A percentile compares a stretch with the other conserved stretches of the same genome.
Conservation (phyloP, 352 stramenopile species). For the Pythium dissimile region DNA sequence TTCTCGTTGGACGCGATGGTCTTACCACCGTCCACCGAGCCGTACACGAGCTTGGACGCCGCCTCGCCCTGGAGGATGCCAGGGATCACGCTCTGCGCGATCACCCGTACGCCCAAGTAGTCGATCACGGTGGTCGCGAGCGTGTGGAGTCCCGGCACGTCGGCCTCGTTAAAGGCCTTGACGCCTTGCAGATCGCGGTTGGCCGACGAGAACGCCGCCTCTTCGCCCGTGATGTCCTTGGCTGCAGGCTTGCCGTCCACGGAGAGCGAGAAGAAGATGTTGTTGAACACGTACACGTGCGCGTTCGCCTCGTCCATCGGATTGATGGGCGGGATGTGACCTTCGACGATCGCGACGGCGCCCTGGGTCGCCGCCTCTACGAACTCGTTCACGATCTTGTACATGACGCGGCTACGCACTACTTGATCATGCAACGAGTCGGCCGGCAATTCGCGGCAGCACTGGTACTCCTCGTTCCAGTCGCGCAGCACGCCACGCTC, state of each 20-base stretch:
- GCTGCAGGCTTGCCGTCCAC: conserved; percentile 68
- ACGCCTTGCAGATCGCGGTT: conserved; percentile 90
- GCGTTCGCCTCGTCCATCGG: conserved; percentile 91
- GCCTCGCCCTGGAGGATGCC: conserved; percentile 95
- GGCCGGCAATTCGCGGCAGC: conserved; percentile 78
- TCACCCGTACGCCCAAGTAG: conserved; percentile 92
- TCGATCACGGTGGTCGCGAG: conserved; percentile 94
- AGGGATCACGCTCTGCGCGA: conserved; percentile 95
- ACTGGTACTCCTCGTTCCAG: conserved; percentile 98
- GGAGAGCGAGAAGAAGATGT: conserved; percentile 96
- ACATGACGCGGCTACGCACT: conserved; percentile 90
- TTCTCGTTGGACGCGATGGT: conserved; percentile 88
- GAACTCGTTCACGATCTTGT: conserved; percentile 96
- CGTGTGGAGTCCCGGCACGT: conserved; percentile 90
- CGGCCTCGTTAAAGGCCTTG: conserved; percentile 89
- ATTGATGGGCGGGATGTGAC: conserved; percentile 95
- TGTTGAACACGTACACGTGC: conserved; percentile 97
- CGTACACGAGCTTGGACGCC: conserved; percentile 93
- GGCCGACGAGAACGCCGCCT: conserved; percentile 79
- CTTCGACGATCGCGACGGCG: conserved; percentile 92
- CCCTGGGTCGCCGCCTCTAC: conserved; percentile 88
- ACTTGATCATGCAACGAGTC: conserved; percentile 86
- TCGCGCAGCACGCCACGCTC: conserved; percentile 90
- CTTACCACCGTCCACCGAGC: conserved; percentile 90
- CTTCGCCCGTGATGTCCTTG: conserved; percentile 70